A percentile compares a stretch with the other conserved stretches of the same genome.
phyloP scores from a whole-genome alignment of 2,329 filamentous ascomycete species.

The Aschersonia sp. region DNA sequence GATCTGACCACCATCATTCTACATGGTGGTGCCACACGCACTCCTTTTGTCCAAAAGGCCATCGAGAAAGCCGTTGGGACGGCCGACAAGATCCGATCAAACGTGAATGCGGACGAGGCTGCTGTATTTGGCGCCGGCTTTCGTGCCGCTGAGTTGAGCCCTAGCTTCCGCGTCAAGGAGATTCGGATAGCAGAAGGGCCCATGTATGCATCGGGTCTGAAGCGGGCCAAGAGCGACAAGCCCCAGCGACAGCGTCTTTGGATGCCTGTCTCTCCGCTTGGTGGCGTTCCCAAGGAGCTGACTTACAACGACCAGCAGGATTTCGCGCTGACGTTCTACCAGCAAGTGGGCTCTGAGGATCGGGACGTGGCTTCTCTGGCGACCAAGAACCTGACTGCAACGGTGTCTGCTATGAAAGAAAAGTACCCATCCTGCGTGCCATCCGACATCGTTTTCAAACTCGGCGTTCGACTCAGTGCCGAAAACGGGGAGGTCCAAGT shows the following conservation, averaged over 20 bases:
- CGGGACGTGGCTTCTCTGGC: conserved; percentile 50
- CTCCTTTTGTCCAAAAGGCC: conserved; percentile 84
- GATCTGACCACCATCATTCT: conserved; percentile 86
- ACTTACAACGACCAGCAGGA: conserved; percentile 72
- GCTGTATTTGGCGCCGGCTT: conserved; percentile 94
- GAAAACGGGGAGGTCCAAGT: conserved; percentile 72
- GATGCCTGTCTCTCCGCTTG: conserved; percentile 59
- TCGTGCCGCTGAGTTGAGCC: conserved; percentile 80
- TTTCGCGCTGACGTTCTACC: conserved; percentile 66
- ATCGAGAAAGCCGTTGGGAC: conserved; percentile 63
- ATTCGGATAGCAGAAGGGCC: conserved; percentile 71
- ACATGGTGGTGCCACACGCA: conserved; percentile 78
- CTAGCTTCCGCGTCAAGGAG: conserved; percentile 95
- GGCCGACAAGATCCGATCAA: conserved; percentile 70
- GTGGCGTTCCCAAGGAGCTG: conserved; percentile 65
- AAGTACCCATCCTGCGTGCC: conserved; percentile 60
- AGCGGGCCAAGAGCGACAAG: conserved; percentile 57
- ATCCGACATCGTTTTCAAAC: conserved; percentile 65
- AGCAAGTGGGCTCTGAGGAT: conserved; percentile 47
- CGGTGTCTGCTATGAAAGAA: conserved; percentile 63
- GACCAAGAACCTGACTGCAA: conserved; percentile 75
- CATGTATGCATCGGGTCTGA: conserved; percentile 58
- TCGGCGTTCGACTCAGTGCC: conserved; percentile 56
- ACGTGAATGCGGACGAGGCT: conserved; percentile 93
- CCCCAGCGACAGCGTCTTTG: conserved; percentile 71